Evolutionary conservation across 2,329 filamentous ascomycete species (phyloP).

Genomic region (Calonectria honghensis): DNA sequence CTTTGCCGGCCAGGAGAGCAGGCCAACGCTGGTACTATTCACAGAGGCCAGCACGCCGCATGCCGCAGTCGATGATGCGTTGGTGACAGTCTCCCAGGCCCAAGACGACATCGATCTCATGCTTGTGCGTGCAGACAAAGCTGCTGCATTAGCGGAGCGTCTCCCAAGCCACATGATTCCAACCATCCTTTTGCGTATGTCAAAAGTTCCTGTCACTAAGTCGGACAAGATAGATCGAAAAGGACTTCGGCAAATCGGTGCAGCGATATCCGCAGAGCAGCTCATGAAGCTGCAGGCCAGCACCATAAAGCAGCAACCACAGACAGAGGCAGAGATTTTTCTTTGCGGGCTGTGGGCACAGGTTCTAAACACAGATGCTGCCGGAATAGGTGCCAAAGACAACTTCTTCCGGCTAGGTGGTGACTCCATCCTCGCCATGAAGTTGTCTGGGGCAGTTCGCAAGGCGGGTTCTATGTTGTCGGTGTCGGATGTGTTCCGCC

Average conservation of each 20-base stretch:
- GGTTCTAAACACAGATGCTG: constrained; percentile 58
- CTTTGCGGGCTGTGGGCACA: constrained; percentile 62
- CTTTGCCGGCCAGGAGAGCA: constrained; percentile 12
- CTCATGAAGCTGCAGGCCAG: constrained; percentile 59
- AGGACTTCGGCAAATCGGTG: constrained; percentile 31
- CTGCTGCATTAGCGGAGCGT: constrained; percentile 5
- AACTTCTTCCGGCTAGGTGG: constrained; percentile 71
- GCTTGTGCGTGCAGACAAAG: background rate
- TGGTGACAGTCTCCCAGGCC: background rate
- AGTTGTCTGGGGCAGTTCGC: constrained; percentile 54
- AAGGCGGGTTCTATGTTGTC: constrained; percentile 31
- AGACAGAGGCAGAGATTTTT: constrained; percentile 39
- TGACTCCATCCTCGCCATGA: constrained; percentile 65
- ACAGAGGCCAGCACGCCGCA: background rate
- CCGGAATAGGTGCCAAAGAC: constrained; percentile 63
- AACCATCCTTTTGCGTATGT: constrained; percentile 37
- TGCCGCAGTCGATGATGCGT: background rate
- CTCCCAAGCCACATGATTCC: constrained; percentile 49
- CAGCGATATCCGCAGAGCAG: constrained; percentile 52
- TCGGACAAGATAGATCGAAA: constrained; percentile 45
- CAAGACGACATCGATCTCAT: constrained; percentile 4
- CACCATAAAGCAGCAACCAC: constrained; percentile 29
- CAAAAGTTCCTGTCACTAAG: constrained; percentile 37
- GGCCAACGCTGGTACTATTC: constrained; percentile 20
- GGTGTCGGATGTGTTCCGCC: constrained; percentile 41